Evolutionary conservation across 768 basidiomycete species (phyloP).

Genomic region (Coprinopsis strossmayeri): DNA sequence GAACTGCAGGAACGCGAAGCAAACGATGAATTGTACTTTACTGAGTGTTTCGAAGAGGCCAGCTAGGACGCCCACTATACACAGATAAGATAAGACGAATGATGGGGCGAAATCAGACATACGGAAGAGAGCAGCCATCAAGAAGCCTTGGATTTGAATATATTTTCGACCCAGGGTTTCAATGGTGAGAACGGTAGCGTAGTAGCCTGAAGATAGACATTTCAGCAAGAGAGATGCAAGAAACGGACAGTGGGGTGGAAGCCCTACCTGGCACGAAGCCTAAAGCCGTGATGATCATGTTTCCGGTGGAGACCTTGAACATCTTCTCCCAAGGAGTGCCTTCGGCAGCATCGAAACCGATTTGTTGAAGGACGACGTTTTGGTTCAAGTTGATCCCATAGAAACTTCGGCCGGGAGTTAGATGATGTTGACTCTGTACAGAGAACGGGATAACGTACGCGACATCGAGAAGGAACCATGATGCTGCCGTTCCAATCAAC

Average conservation of each 20-base stretch:
- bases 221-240: slow-evolving; percentile 3
- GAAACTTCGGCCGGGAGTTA: slow-evolving; percentile 33
- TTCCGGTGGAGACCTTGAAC: slow-evolving; percentile 61
- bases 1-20: slow-evolving; percentile 70
- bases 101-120: slow-evolving; percentile 14
- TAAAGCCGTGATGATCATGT: slow-evolving; percentile 64
- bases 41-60: slow-evolving; percentile 52
- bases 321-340: slow-evolving; percentile 60
- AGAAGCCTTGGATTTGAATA: slow-evolving; percentile 74
- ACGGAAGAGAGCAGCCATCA: slow-evolving; percentile 65
- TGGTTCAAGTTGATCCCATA: slow-evolving; percentile 73
- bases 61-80: slow-evolving; percentile 59
- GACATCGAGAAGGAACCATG: slow-evolving; percentile 76
- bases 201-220: slow-evolving; percentile 45
- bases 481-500: slow-evolving; percentile 58
- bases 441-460: slow-evolving; percentile 36
- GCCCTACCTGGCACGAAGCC: slow-evolving; percentile 69
- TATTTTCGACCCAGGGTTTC: slow-evolving; percentile 69
- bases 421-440: background rate
- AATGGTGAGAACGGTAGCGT: slow-evolving; percentile 58
- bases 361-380: slow-evolving; percentile 68
- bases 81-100: background rate
- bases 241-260: background rate
- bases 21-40: slow-evolving; percentile 59
- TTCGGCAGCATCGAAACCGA: slow-evolving; percentile 55